Conservation (phyloP, 2,329 filamentous ascomycete genomes). For the Diaporthe capsici region DNA sequence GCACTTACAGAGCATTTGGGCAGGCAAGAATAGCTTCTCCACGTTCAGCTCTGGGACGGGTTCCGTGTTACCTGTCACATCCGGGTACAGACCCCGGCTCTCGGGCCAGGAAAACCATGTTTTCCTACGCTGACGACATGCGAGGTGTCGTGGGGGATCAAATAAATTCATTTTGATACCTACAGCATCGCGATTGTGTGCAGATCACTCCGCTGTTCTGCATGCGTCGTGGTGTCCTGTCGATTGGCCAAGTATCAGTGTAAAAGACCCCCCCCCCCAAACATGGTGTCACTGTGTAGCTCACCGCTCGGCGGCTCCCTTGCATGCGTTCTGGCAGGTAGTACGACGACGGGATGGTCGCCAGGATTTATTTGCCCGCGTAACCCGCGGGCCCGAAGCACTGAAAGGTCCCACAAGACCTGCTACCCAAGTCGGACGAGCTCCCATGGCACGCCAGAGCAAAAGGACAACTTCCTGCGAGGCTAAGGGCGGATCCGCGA, state of each 20-base stretch:
- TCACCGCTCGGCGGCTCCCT: neutral
- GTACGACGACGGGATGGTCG: neutral
- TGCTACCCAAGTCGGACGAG: neutral
- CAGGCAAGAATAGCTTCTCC: neutral
- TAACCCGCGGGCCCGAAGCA: no score
- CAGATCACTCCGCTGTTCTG: neutral
- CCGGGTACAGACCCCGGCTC: neutral
- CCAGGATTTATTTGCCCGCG: neutral
- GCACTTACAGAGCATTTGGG: neutral
- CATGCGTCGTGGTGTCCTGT: neutral
- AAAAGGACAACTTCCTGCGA: no score
- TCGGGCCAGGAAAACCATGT: neutral
- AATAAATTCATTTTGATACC: neutral
- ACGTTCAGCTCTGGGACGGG: neutral
- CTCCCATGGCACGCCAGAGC: neutral
- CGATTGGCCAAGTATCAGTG: neutral
- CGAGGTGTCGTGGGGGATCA: neutral
- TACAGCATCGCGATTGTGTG: neutral
- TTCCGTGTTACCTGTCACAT: slow-evolving; percentile 8
- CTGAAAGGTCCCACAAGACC: neutral
- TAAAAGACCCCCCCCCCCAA: no score
- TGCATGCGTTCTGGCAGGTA: no score
- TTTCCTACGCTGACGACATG: neutral
- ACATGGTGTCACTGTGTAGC: neutral
- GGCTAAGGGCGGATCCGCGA: neutral